Evolutionary conservation across 805 yeast species (phyloP).

Genomic region (Pichia cabralensis): DNA sequence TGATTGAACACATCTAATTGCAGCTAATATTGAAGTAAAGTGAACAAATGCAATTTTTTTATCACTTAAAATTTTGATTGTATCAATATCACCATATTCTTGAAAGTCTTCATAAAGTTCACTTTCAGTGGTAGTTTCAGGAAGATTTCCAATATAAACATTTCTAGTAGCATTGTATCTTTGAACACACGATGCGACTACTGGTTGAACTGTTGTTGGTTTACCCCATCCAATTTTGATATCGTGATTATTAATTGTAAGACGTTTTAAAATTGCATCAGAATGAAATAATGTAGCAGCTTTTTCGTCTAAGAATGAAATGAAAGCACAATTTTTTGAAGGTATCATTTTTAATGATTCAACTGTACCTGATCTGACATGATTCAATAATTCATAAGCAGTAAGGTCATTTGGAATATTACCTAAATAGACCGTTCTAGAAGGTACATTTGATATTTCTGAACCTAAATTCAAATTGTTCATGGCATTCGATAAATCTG

Average conservation of each 20-base stretch:
- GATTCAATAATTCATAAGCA: conserved; percentile 75
- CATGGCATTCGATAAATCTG: neutral
- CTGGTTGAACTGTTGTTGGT: conserved; percentile 61
- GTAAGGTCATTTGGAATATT: conserved; percentile 77
- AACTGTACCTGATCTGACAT: conserved; percentile 83
- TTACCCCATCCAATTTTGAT: conserved; percentile 92
- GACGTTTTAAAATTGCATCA: conserved; percentile 78
- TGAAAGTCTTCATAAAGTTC: conserved; percentile 58
- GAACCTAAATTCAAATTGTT: neutral
- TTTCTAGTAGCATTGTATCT: conserved; percentile 90
- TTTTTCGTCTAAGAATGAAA: conserved; percentile 81
- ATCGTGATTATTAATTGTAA: conserved; percentile 71
- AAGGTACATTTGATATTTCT: conserved; percentile 22
- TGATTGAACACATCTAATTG: conserved; percentile 75
- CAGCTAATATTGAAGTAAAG: conserved; percentile 74
- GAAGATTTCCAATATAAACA: conserved; percentile 75
- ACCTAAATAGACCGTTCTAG: conserved; percentile 85
- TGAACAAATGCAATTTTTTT: conserved; percentile 88
- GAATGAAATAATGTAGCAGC: conserved; percentile 88
- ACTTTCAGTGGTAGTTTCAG: conserved; percentile 51
- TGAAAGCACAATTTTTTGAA: conserved; percentile 78
- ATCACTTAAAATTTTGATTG: conserved; percentile 66
- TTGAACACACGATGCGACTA: conserved; percentile 65
- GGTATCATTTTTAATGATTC: conserved; percentile 75
- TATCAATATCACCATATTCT: conserved; percentile 76